Evolutionary conservation across 140 eudicot genomes (phyloP).

Genomic region (Ambrosia hybrid): DNA sequence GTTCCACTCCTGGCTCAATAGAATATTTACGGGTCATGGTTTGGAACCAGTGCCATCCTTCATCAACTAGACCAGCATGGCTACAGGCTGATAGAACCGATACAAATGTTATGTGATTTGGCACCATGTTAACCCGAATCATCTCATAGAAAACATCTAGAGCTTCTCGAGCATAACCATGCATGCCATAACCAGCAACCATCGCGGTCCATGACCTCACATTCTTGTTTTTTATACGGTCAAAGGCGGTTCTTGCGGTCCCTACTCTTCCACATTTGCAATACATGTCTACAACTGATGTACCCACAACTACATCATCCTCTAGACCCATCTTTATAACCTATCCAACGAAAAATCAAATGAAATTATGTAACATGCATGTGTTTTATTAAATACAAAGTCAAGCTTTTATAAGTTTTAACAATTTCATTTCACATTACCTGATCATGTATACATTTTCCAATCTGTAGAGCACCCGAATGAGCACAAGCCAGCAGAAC

Average conservation of each 20-base stretch:
- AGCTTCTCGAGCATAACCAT: conserved; percentile 87
- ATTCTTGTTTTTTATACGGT: conserved; percentile 63
- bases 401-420: not conserved
- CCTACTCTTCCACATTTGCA: conserved; percentile 81
- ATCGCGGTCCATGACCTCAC: conserved; percentile 92
- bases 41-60: conserved; percentile 89
- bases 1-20: conserved; percentile 78
- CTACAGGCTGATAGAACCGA: conserved; percentile 92
- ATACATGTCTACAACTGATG: conserved; percentile 92
- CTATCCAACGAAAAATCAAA: conserved; percentile 33
- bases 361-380: not conserved
- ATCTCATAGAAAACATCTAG: conserved; percentile 64
- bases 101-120: conserved; percentile 82
- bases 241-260: conserved; percentile 68
- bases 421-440: conserved; percentile 37
- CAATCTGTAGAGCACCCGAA: conserved; percentile 70
- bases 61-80: conserved; percentile 85
- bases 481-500: conserved; percentile 89
- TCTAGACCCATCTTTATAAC: conserved; percentile 80
- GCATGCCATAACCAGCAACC: conserved; percentile 94
- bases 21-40: conserved; percentile 57
- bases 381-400: not conserved
- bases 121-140: conserved; percentile 55
- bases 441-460: conserved; percentile 87
- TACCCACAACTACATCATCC: conserved; percentile 68